Percentiles rank a stretch among this genome's conserved stretches.
These are phyloP conservation scores for Tubosaeta sp. DNA, from an alignment of 768 basidiomycete species.

Conservation along the genomic window DNA sequence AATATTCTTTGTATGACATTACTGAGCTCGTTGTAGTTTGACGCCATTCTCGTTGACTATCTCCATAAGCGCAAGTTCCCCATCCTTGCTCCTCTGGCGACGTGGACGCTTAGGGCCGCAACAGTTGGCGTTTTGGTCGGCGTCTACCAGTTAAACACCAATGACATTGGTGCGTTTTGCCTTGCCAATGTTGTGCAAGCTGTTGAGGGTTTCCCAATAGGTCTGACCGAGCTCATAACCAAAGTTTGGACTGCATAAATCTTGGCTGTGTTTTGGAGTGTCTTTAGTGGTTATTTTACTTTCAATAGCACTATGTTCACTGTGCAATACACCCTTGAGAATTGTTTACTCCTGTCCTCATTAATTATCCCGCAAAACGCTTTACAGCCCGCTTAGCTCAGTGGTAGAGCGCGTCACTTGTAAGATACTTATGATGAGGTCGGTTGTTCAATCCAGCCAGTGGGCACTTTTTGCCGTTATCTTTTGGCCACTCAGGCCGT, in stretches of 20 bases:
- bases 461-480: constrained; percentile 25
- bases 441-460: constrained; percentile 45
- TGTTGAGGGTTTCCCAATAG: constrained; percentile 34
- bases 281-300: not conserved
- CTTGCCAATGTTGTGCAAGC: constrained; percentile 1
- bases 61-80: constrained; percentile 93
- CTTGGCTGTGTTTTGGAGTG: not conserved
- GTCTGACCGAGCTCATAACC: constrained; percentile 79
- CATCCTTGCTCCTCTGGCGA: constrained; percentile 57
- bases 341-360: not conserved
- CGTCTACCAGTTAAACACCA: constrained; percentile 97
- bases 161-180: constrained; percentile 80
- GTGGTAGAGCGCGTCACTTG: constrained; percentile 45
- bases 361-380: not conserved
- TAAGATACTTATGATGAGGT: constrained; percentile 37
- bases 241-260: constrained; percentile 76
- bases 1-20: not conserved
- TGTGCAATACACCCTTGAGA: too few species aligned
- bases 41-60: constrained; percentile 79
- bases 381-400: constrained; percentile 36
- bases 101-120: constrained; percentile 73
- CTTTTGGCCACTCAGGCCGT: not conserved
- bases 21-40: constrained; percentile 48
- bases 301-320: not conserved
- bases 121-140: constrained; percentile 85